Conservation (phyloP, 345 rosid species). For the Melaleuca quinquenervia region DNA sequence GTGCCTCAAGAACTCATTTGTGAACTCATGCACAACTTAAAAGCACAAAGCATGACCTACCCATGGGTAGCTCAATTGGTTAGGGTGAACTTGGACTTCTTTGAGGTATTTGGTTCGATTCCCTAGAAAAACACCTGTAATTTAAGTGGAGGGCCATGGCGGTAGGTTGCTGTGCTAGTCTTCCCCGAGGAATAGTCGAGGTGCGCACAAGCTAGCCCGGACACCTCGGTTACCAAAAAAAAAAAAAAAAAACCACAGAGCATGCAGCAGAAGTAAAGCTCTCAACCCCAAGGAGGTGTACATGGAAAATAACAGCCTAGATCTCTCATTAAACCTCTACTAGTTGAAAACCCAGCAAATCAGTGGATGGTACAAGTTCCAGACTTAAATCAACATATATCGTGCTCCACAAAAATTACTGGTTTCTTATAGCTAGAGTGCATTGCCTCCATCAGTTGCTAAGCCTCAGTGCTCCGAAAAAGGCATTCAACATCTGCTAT, state of each 20-base stretch:
- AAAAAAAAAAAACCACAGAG: background rate
- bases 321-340: background rate
- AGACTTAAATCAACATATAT: background rate
- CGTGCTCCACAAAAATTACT: background rate
- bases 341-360: background rate
- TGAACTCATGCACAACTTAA: background rate
- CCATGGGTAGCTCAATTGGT: no score
- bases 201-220: no score
- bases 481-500: slow-evolving; percentile 45
- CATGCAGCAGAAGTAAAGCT: background rate
- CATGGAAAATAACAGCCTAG: background rate
- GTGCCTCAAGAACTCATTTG: background rate
- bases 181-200: no score
- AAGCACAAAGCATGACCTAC: no score
- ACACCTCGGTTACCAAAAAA: no score
- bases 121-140: no score
- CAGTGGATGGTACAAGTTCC: background rate
- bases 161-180: no score
- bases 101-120: no score
- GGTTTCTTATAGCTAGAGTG: background rate
- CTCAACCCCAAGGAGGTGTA: background rate
- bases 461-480: slow-evolving; percentile 47
- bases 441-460: background rate
- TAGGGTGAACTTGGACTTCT: no score
- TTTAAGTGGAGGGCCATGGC: no score